Percentiles rank a stretch among this genome's conserved stretches.
phyloP scores from a whole-genome alignment of 2,329 filamentous ascomycete genomes.

The Botrytis galanthina region DNA sequence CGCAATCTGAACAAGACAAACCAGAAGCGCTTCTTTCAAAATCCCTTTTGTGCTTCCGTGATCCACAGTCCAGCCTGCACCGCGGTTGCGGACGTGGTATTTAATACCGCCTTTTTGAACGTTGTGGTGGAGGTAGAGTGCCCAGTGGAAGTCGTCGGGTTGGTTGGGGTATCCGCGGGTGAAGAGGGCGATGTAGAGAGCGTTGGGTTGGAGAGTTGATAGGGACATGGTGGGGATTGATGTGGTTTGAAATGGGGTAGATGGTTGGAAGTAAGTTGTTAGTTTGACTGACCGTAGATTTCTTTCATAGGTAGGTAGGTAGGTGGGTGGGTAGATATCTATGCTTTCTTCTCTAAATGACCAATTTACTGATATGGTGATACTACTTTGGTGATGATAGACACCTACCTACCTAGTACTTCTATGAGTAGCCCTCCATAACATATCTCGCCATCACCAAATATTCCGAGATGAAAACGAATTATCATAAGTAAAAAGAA shows the following conservation, averaged over 20 bases:
- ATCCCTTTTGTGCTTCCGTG: neutral
- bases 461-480: neutral
- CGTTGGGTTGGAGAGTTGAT: neutral
- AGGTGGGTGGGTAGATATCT: neutral
- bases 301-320: neutral
- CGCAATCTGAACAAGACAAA: neutral
- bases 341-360: neutral
- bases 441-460: neutral
- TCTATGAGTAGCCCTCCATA: neutral
- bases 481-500: too few species aligned
- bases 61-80: neutral
- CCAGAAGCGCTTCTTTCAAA: neutral
- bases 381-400: neutral
- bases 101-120: neutral
- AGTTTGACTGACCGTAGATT: neutral
- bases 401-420: too few species aligned
- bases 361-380: neutral
- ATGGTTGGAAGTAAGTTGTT: neutral
- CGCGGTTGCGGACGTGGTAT: neutral
- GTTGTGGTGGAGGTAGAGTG: neutral
- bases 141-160: neutral
- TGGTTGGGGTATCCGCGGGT: neutral
- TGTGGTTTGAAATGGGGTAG: neutral
- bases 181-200: neutral
- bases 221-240: neutral